Evolutionary conservation across 2,329 filamentous ascomycete genomes (phyloP), one percentile per base, ranked within the genome.

Genomic region (Ophiostoma fasciatum): DNA sequence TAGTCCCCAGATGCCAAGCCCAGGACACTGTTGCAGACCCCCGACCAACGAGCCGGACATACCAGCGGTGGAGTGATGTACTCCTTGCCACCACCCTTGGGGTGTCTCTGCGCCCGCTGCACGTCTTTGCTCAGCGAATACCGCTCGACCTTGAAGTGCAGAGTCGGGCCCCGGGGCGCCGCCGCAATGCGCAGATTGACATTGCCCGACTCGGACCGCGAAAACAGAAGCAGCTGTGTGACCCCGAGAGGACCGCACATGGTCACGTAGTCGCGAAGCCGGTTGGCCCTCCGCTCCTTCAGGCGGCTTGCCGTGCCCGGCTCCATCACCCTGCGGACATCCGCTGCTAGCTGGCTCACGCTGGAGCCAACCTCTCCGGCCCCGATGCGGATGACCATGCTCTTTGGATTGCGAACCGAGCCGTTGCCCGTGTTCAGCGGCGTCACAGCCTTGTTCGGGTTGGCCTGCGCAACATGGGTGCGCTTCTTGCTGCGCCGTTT

Each of bases 311-410:
- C 90, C 4, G 90, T 98, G 36, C 85, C 82, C 1, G 90, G 90
- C 59, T 96, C 85, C 85, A 98, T 93, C 62, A 96, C 88, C 37
- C 70, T 69, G 49, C 90, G 77, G 40, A 96, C 82, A 61, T 98
- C 90, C 48, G 81, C 77, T 17, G 88, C 87, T 48, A 98, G 66
- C 60, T 96, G 87, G 55, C 79, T 88, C 49, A 98, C 72, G 55
- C 82, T 93, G 41, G 83, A 74, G 39, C 90, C 90, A 35, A 98
- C 84, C 54, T 94, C 83, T 50, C 85, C 82, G 48, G 87, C 88
- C 49, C 90, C 90, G 50, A 94, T 87, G 48, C 90, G 82, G 58
- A 98, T 94, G 40, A 98, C 88, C 88, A 98, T 94, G 55, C 81
- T 92, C 68, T 94, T 94, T 23, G 90, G 90, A 35, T 76, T 69